A percentile compares a stretch with the other conserved stretches of the same genome.
Conservation (phyloP, 2,329 filamentous ascomycete species). For the Leptosphaerulina australis region DNA sequence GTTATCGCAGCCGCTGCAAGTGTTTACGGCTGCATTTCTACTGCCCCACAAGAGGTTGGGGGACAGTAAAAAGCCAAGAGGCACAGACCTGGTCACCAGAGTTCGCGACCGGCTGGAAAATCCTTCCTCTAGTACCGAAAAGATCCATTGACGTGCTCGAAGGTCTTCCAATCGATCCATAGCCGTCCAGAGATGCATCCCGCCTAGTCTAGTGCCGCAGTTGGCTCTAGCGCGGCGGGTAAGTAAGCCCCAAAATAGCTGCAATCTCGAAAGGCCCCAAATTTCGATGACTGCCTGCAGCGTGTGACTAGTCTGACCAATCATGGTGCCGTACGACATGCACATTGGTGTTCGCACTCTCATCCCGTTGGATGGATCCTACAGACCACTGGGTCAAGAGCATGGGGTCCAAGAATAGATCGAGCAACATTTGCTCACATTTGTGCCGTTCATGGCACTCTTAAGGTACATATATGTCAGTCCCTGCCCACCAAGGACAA, state of each 20-base stretch:
- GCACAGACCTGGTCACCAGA: conserved; percentile 31
- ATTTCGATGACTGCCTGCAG: conserved; percentile 41
- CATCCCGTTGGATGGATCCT: conserved; percentile 37
- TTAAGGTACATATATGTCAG: conserved; percentile 55
- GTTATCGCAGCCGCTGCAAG: conserved; percentile 50
- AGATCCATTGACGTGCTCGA: conserved; percentile 42
- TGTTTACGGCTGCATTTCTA: conserved; percentile 25
- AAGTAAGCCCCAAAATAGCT: conserved; percentile 50
- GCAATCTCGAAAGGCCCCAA: conserved; percentile 44
- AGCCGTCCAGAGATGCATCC: conserved; percentile 33
- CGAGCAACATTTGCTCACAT: conserved; percentile 49
- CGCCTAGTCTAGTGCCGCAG: conserved; percentile 24
- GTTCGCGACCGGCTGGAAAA: conserved; percentile 21
- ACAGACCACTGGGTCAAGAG: conserved; percentile 34
- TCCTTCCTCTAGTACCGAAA: conserved; percentile 30
- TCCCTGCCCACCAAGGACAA: conserved; percentile 37
- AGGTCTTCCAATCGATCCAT: conserved; percentile 38
- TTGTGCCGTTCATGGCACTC: conserved; percentile 49
- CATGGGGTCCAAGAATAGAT: conserved; percentile 57
- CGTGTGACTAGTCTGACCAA: conserved; percentile 38
- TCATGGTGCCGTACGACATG: conserved; percentile 25
- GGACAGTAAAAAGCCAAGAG: conserved; percentile 29
- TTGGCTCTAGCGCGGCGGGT: conserved; percentile 43
- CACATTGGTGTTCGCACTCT: conserved; percentile 36
- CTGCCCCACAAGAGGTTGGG: conserved; percentile 40